Evolutionary conservation across 192 early-diverging fungal genomes (phyloP), one percentile per base, ranked within the genome.

Genomic region (Dissophora ornata): DNA sequence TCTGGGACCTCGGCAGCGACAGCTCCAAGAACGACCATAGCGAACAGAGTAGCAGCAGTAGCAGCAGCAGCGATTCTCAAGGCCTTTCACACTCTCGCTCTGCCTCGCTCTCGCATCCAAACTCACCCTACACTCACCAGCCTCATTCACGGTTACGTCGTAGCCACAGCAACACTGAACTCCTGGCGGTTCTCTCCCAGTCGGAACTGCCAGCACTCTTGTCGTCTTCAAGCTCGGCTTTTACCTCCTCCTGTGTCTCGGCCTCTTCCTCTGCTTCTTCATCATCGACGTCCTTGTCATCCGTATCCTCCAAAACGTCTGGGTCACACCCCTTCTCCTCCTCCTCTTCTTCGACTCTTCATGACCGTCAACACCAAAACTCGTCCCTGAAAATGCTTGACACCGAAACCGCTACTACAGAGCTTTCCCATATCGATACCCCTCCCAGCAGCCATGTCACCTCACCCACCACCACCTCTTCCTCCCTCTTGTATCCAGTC

Each of bases 361-460:
- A 67, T 28, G 29, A 34, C 15, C 16, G 26, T 3, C 44, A 67
- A 10, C 44, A 46, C 26, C 30, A 55, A 28, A 48, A 45, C 36
- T 6, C 13, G 36, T 38, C 36, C 18, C 50, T 69, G 36, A 21
- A 46, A 28, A 62, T 36, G 34, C 36, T 71, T 0, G 60, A 71
- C 2, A 57, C 49, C 19, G 40, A 56, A 66, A 55, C 28, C 16
- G 1, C 60, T 16, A 38, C 60, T 16, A 38, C 34, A 38, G 61
- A 63, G n/a, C 33, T 71, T 29, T 63, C 44, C 24, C 40, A 56
- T 21, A 38, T 71, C 40, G 54, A 71, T 42, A 71, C 60, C 28
- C 69, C 69, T 57, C 69, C 69, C 10, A 63, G 46, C 61, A 71
- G 69, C 53, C 69, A 71, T 57, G 69, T 42, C 0, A 15, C 61